These are phyloP conservation scores for Hortiboletus rubellus DNA, from an alignment of 1,284 basidiomycete species.

Conservation along the genomic window DNA sequence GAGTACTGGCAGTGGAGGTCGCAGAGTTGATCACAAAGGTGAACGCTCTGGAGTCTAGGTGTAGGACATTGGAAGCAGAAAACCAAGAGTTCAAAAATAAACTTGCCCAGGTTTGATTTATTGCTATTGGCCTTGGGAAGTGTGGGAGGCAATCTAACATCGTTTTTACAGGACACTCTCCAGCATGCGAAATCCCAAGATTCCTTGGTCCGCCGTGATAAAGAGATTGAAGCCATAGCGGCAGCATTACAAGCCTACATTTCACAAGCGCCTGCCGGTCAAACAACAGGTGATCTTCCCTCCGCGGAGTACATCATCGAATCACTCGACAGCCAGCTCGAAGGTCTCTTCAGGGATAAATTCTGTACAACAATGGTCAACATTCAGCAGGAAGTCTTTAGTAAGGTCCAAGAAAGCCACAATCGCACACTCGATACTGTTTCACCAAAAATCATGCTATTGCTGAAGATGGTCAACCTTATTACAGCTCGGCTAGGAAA, in stretches of 20 bases:
- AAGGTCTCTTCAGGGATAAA: conserved; percentile 39
- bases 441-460: conserved; percentile 38
- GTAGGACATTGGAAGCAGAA: conserved; percentile 33
- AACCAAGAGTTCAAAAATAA: conserved; percentile 33
- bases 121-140: neutral
- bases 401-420: conserved; percentile 39
- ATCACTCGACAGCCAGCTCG: conserved; percentile 41
- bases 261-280: conserved; percentile 32
- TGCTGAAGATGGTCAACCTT: conserved; percentile 32
- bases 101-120: conserved; percentile 31
- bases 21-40: conserved; percentile 37
- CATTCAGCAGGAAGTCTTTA: conserved; percentile 39
- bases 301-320: conserved; percentile 45
- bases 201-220: conserved; percentile 18
- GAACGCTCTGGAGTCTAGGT: conserved; percentile 29
- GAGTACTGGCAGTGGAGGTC: conserved; percentile 41
- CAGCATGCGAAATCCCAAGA: conserved; percentile 16
- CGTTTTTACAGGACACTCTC: conserved; percentile 16
- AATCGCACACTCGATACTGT: conserved; percentile 40
- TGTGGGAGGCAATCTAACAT: neutral
- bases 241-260: conserved; percentile 43
- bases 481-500: conserved; percentile 31
- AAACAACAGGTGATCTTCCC: conserved; percentile 30
- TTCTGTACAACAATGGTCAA: conserved; percentile 40
- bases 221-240: conserved; percentile 42